phyloP scores from a whole-genome alignment of 768 basidiomycete species.

The Xerocomellus amylosporus region DNA sequence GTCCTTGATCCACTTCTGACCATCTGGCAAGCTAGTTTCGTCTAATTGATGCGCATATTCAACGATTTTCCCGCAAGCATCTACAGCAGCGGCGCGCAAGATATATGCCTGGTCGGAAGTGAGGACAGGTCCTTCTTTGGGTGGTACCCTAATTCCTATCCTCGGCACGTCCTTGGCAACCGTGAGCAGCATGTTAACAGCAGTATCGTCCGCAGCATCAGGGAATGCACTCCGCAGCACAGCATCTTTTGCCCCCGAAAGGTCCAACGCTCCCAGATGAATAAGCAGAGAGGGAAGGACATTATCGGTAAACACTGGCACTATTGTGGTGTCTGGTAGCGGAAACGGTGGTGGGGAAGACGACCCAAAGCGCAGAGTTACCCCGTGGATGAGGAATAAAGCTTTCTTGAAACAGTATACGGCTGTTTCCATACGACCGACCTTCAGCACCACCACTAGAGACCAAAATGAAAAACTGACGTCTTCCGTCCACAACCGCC shows the following conservation, averaged over 20 bases:
- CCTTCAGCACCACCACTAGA: not conserved
- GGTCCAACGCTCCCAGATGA: conserved; percentile 71
- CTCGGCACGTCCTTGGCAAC: conserved; percentile 14
- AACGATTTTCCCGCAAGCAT: conserved; percentile 72
- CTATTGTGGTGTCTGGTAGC: conserved; percentile 52
- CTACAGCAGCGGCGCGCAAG: conserved; percentile 75
- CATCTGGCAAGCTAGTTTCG: conserved; percentile 22
- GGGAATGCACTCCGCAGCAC: conserved; percentile 50
- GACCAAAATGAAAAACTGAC: conserved; percentile 37
- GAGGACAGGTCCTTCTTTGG: conserved; percentile 52
- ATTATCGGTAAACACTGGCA: conserved; percentile 78
- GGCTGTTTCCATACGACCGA: conserved; percentile 38
- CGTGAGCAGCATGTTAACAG: conserved; percentile 42
- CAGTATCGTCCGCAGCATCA: conserved; percentile 38
- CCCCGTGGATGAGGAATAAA: conserved; percentile 72
- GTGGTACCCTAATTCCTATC: conserved; percentile 16
- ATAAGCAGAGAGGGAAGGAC: conserved; percentile 81
- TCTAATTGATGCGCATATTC: conserved; percentile 43
- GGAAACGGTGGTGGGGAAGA: conserved; percentile 54
- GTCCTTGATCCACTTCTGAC: conserved; percentile 48
- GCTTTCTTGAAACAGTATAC: conserved; percentile 91
- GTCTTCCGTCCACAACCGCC: conserved; percentile 58
- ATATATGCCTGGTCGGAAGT: conserved; percentile 62
- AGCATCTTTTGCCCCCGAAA: conserved; percentile 45
- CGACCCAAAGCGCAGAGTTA: conserved; percentile 64